Conservation (phyloP, 2,329 filamentous ascomycete species). For the Pestalotiopsis sp. region DNA sequence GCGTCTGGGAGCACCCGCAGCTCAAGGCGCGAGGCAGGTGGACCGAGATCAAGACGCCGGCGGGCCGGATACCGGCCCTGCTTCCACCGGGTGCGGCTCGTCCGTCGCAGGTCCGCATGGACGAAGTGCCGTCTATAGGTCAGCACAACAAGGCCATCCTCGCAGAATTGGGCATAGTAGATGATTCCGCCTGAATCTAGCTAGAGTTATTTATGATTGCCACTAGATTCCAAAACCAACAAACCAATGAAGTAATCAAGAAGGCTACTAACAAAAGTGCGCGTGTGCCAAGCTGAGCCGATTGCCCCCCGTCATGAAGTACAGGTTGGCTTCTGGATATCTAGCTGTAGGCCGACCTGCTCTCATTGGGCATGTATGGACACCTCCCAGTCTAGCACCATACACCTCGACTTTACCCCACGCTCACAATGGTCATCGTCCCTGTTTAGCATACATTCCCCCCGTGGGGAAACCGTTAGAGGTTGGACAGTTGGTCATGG, state of each 20-base stretch:
- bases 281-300: background rate
- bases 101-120: conserved; percentile 34
- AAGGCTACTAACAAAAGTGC: background rate
- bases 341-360: background rate
- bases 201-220: background rate
- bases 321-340: background rate
- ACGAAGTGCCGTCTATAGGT: conserved; percentile 46
- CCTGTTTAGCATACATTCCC: background rate
- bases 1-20: conserved; percentile 54
- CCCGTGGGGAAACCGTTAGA: background rate
- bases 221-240: background rate
- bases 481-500: no score
- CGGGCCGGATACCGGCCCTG: conserved; percentile 46
- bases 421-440: background rate
- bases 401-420: background rate
- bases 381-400: background rate
- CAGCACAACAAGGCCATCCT: conserved; percentile 50
- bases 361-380: background rate
- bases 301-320: background rate
- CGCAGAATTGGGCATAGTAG: conserved; percentile 39
- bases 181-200: conserved; percentile 3
- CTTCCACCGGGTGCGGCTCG: conserved; percentile 45
- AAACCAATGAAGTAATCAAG: background rate
- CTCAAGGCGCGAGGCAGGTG: conserved; percentile 50
- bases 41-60: conserved; percentile 48